Evolutionary conservation across 768 basidiomycete genomes (phyloP).

Genomic region (Termitomyces sp.): DNA sequence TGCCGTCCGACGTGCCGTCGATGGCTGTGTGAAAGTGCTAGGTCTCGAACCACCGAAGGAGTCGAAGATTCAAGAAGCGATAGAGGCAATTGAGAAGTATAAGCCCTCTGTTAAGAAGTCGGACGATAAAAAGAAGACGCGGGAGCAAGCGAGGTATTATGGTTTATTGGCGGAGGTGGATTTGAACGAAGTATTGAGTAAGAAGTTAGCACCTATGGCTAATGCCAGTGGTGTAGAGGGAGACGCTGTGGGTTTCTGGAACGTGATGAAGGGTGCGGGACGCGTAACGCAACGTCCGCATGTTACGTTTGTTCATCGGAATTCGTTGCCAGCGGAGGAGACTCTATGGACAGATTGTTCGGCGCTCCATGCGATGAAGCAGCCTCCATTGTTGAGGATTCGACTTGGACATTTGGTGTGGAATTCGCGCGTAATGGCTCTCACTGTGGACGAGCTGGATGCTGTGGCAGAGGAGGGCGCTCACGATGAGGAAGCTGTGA

Average conservation of each 20-base stretch:
- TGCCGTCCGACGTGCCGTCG: conserved; percentile 52
- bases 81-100: conserved; percentile 39
- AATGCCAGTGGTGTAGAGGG: conserved; percentile 17
- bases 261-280: conserved; percentile 31
- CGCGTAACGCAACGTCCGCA: conserved; percentile 67
- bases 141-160: conserved; percentile 58
- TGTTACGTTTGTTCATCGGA: conserved; percentile 80
- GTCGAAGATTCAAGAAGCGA: conserved; percentile 52
- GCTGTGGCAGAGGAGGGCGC: conserved; percentile 18
- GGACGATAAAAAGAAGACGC: conserved; percentile 28
- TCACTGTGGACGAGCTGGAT: conserved; percentile 60
- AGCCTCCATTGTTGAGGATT: conserved; percentile 55
- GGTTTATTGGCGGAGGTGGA: conserved; percentile 74
- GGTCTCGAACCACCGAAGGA: conserved; percentile 46
- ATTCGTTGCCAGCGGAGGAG: conserved; percentile 25
- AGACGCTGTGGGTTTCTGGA: conserved; percentile 41
- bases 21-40: conserved; percentile 50
- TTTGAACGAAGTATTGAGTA: conserved; percentile 40
- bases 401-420: conserved; percentile 61
- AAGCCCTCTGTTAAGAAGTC: conserved; percentile 29
- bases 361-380: conserved; percentile 28
- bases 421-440: conserved; percentile 77
- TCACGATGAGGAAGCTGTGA: conserved; percentile 25
- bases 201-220: conserved; percentile 26
- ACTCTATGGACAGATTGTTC: conserved; percentile 47